Evolutionary conservation across 2,329 filamentous ascomycete species (phyloP), one percentile per base, ranked within the genome.

Genomic region (Pseudocercospora ulei): DNA sequence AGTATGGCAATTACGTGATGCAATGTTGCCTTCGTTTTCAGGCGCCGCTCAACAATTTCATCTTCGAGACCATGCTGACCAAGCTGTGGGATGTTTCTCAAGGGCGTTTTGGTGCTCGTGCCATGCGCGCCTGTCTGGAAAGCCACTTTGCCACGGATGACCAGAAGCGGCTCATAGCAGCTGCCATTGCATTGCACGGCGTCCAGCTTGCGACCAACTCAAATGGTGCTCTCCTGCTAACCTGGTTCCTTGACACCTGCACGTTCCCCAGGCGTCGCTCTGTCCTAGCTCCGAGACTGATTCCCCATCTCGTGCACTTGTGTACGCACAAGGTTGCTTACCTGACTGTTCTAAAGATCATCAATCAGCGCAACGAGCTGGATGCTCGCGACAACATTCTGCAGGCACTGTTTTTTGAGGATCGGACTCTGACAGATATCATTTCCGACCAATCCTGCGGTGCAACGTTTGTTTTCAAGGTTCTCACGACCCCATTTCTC

Each of bases 291-390:
- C 90, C 90, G 12, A 78, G 87, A 52, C 76, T 98, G 14, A 85
- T 95, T 9, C 87, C 90, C 25, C 86, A 93, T 58, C 71, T 98
- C 19, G 86, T 95, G 14, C 85, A 95, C 58, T 73, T 98, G 4
- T 96, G 90, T 70, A 96, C 90, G 0, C 90, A 98, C 70, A 96
- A 96, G 70, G 88, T 98, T 39, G 90, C 90, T 0, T 96, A 96
- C 57, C 71, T 96, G 45, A 98, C 90, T 0, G 88, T 98, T 1
- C 70, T 98, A 41, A 98, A 98, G 68, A 86, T 96, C 35, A 93
- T 98, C 63, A 98, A 98, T 60, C 90, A 98, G 63, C 86, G 93
- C 58, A 83, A 87, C 20, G 90, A 98, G 64, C 73, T 83, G 0
- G 88, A 96, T 46, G 90, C 90, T 3, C 77, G 90, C 7, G 88